Percentiles rank a stretch among this genome's conserved stretches.
Evolutionary conservation across 768 basidiomycete species (phyloP).

Genomic region (Rhodotorula taiwanensis): DNA sequence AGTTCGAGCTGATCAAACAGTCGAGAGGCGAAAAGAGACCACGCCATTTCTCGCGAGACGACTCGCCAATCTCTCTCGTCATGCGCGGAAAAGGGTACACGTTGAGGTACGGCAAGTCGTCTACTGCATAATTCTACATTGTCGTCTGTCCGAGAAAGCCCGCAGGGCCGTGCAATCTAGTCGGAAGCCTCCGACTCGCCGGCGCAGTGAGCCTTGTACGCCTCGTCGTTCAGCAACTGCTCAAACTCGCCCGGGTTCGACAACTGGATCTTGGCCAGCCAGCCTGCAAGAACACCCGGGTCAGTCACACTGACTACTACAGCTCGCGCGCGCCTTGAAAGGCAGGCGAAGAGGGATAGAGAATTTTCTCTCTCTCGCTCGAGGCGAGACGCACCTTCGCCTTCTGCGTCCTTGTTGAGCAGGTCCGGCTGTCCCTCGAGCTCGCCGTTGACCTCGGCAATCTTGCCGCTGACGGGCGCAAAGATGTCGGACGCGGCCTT

Average conservation of each 20-base stretch:
- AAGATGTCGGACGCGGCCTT: conserved; percentile 50
- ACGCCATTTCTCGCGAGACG: too few relatives aligned
- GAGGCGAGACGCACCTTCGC: conserved; percentile 67
- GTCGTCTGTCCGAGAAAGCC: too few relatives aligned
- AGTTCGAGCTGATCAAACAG: too few relatives aligned
- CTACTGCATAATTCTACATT: background rate
- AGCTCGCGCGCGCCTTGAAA: background rate
- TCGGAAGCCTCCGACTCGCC: conserved; percentile 35
- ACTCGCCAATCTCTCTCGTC: background rate
- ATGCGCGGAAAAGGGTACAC: background rate
- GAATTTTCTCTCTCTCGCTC: too few relatives aligned
- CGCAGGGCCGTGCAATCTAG: too few relatives aligned
- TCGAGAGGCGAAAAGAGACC: background rate
- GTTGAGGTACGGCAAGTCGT: background rate
- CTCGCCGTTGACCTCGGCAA: conserved; percentile 69
- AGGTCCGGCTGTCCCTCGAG: conserved; percentile 65
- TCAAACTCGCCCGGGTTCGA: conserved; percentile 74
- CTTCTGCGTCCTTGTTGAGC: conserved; percentile 80
- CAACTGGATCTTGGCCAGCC: conserved; percentile 89
- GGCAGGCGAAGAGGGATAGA: background rate
- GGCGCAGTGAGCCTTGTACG: conserved; percentile 63
- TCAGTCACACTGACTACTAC: too few relatives aligned
- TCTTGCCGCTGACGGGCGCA: conserved; percentile 80
- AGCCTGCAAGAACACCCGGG: conserved; percentile 54
- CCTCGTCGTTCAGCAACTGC: conserved; percentile 62